Percentiles rank a stretch among this genome's conserved stretches.
These are phyloP conservation scores for Claviceps cyperi DNA, from an alignment of 2,329 filamentous ascomycete genomes.

Conservation along the genomic window DNA sequence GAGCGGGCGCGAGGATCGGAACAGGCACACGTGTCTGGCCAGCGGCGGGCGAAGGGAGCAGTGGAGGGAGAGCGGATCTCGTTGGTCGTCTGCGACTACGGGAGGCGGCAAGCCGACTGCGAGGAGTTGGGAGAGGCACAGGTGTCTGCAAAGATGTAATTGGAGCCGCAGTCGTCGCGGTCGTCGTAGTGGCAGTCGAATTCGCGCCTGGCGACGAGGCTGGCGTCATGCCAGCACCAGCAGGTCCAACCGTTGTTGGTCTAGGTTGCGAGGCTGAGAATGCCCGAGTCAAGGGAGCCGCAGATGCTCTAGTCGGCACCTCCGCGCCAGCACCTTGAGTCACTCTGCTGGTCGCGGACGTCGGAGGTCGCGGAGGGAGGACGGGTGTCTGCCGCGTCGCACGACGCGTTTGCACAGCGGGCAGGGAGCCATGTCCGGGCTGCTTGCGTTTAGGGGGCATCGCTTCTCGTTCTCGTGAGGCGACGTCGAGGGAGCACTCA, in stretches of 20 bases:
- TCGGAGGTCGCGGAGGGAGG: constrained; percentile 14
- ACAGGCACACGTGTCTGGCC: constrained; percentile 3
- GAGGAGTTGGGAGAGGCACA: constrained; percentile 7
- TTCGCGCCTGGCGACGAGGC: not conserved
- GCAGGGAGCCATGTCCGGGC: constrained; percentile 14
- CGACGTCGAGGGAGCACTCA: not conserved
- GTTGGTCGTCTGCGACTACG: constrained; percentile 10
- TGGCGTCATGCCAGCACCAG: not conserved
- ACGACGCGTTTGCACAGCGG: constrained; percentile 18
- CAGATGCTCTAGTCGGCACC: not conserved
- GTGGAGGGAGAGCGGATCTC: not conserved
- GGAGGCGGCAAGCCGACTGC: constrained; percentile 11
- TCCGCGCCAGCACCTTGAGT: constrained; percentile 4
- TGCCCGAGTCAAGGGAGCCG: not conserved
- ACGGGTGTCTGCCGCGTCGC: constrained; percentile 26
- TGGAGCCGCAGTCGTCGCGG: constrained; percentile 1
- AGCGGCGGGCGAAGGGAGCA: not conserved
- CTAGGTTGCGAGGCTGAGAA: not conserved
- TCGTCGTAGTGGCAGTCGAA: not conserved
- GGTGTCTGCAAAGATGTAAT: constrained; percentile 9
- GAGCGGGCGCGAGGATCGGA: not conserved
- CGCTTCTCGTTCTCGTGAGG: constrained; percentile 5
- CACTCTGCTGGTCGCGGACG: constrained; percentile 4
- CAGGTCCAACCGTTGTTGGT: not conserved
- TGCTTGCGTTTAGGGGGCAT: constrained; percentile 26